Percentiles rank a stretch among this genome's conserved stretches.
These are phyloP conservation scores for Lachancea sp. DNA, from an alignment of 805 yeast genomes.

Conservation along the genomic window DNA sequence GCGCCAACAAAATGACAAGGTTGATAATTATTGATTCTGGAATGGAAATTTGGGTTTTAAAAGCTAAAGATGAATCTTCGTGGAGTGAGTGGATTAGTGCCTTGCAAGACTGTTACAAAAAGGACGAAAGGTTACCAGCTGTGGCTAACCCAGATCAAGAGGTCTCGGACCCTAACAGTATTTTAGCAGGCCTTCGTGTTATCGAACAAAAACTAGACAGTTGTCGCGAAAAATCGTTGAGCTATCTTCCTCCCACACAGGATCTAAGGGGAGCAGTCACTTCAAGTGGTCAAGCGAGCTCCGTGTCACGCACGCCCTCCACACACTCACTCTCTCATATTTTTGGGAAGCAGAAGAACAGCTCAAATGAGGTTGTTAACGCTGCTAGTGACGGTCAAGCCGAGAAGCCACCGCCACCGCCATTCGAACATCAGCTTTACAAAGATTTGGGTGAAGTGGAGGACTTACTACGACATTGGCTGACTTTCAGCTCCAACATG, in stretches of 20 bases:
- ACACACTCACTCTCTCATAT: constrained; percentile 8
- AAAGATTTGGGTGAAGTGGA: constrained; percentile 23
- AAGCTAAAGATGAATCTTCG: constrained; percentile 56
- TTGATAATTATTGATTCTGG: constrained; percentile 88
- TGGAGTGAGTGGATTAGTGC: constrained; percentile 83
- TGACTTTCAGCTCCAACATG: neutral
- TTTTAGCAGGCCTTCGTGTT: constrained; percentile 4
- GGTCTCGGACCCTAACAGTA: constrained; percentile 4
- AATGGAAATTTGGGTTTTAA: constrained; percentile 86
- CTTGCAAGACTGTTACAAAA: constrained; percentile 41
- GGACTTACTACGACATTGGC: constrained; percentile 12
- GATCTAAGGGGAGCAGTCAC: neutral
- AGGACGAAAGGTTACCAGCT: constrained; percentile 7
- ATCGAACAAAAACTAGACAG: constrained; percentile 26
- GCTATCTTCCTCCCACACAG: constrained; percentile 10
- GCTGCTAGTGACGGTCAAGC: neutral
- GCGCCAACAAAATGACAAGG: constrained; percentile 61
- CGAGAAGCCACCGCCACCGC: neutral
- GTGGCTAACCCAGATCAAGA: neutral
- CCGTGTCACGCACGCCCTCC: constrained; percentile 9
- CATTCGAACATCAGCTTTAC: constrained; percentile 23
- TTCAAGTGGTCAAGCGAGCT: constrained; percentile 2
- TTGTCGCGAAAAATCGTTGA: constrained; percentile 24
- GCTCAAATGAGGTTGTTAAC: constrained; percentile 3
- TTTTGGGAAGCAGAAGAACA: constrained; percentile 6